Base-by-base conservation (phyloP, 2,329 filamentous ascomycete genomes). In the Myriosclerotinia curreyana region DNA sequence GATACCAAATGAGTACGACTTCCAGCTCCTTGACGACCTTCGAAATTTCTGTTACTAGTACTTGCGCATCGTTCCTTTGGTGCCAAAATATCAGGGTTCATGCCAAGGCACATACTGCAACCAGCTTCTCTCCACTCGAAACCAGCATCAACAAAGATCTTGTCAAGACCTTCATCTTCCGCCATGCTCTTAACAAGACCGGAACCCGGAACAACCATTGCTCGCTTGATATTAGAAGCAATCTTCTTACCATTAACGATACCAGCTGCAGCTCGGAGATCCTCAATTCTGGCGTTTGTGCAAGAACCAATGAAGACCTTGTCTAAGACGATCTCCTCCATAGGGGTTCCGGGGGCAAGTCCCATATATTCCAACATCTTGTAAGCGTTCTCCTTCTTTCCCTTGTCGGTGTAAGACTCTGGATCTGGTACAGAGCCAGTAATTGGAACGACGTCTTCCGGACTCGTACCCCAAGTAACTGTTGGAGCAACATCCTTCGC, bases 81-180 rank as follows among this genome's bases (percentile, higher is more conserved):
- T 2, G 92, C 87, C 54, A 98, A 84, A 68, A 99, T 98, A 76
- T 99, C 95, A 0, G 95, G 94, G 81, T 99, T 99, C 94, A 99
- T 99, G 76, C 95, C 95, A 63, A 99, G 84, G 76, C 95, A 98
- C 95, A 99, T 99, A 68, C 91, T 96, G 84, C 95, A 99, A 58
- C 95, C 95, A 70, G 95, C 95, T 80, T 99, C 95, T 75, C 95
- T 87, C 94, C 94, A 98, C 77, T 98, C 94, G 70, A 98, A 98
- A 9, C 95, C 95, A 56, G 95, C 93, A 67, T 96, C 91, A 11
- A 80, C 74, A 78, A 99, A 98, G 74, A 97, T 90, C 81, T 92
- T 91, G 79, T 98, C 91, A 5, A 99, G 86, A 61, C 94, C 94
- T 78, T 98, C 95, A 2, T 85, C 81, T 78, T 99, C 94, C 7